Evolutionary conservation across 2,329 filamentous ascomycete species (phyloP), one percentile per base, ranked within the genome.

Genomic region (Periglandula ipomoeae): DNA sequence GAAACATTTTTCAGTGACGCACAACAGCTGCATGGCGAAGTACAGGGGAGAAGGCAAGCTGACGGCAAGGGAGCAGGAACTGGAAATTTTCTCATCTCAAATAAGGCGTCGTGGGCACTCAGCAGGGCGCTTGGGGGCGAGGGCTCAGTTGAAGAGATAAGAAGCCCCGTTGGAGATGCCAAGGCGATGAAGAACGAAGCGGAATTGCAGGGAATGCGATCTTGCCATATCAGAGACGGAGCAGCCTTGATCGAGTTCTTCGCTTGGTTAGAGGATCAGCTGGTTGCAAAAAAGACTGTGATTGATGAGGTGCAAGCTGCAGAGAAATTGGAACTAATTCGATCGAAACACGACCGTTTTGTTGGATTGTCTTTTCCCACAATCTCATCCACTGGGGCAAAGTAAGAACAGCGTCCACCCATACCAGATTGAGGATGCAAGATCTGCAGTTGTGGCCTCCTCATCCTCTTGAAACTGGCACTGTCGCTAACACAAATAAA

Each of bases 161-260:
- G 91, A 56, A 96, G 90, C 59, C 90, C 89, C 1, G 79, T 98
- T 50, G 84, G 83, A 4, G 90, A 96, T 66, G 81, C 89, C 32
- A 98, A 98, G 70, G 89, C 93, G 7, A 74, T 97, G 64, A 98
- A 98, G 71, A 98, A 96, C 58, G 81, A 88, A 49, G 82, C 79
- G 0, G 93, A 98, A 65, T 72, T 96, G 40, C 81, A 88, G 58
- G 93, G 93, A 52, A 97, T 98, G 93, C 81, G 89, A 52, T 80
- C 86, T 50, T 97, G 93, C 62, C 93, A 98, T 63, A 81, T 97
- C 56, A 82, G 93, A 54, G 93, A 98, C 60, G 93, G 93, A 42
- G 89, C 89, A 42, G 91, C 93, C 2, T 68, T 97, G 52, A 90
- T 82, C 49, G 83, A 95, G 63, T 98, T 89, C 65, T 96, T 98